phyloP scores from a whole-genome alignment of 2,329 filamentous ascomycete genomes.

The Aaosphaeria arxii region DNA sequence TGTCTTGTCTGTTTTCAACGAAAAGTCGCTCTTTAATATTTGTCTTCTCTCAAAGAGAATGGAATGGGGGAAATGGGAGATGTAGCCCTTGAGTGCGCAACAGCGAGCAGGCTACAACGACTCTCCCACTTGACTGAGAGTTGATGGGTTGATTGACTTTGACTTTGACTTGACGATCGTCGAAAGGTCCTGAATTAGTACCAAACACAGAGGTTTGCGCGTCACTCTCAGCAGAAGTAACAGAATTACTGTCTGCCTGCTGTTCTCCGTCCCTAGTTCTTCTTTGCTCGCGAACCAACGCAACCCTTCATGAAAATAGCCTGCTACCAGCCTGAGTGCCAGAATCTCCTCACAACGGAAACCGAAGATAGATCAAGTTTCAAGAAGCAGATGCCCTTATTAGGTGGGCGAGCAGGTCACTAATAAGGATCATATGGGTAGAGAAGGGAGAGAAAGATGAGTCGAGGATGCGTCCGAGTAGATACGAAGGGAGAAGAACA shows the following conservation, averaged over 20 bases:
- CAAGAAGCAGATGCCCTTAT: constrained; percentile 39
- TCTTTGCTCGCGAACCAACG: constrained; percentile 16
- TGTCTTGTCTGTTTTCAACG: no score
- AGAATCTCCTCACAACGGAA: constrained; percentile 27
- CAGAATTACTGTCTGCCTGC: constrained; percentile 5
- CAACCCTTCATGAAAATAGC: constrained; percentile 13
- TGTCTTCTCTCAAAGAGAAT: no score
- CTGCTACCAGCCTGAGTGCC: constrained; percentile 28
- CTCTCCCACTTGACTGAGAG: no score
- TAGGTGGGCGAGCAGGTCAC: constrained; percentile 35
- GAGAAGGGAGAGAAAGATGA: constrained; percentile 25
- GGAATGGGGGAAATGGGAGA: no score
- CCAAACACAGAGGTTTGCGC: no score
- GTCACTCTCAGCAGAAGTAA: no score
- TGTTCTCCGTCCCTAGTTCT: constrained; percentile 11
- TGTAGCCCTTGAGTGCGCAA: no score
- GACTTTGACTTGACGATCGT: no score
- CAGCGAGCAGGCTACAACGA: no score
- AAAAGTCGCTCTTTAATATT: no score
- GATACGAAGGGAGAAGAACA: constrained; percentile 7
- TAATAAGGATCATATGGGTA: constrained; percentile 32
- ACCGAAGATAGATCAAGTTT: constrained; percentile 30
- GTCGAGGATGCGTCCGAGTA: constrained; percentile 8
- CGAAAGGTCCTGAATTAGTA: no score
- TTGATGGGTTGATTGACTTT: no score